Evolutionary conservation across 2,329 filamentous ascomycete genomes (phyloP).

Genomic region (Phoma herbarum): DNA sequence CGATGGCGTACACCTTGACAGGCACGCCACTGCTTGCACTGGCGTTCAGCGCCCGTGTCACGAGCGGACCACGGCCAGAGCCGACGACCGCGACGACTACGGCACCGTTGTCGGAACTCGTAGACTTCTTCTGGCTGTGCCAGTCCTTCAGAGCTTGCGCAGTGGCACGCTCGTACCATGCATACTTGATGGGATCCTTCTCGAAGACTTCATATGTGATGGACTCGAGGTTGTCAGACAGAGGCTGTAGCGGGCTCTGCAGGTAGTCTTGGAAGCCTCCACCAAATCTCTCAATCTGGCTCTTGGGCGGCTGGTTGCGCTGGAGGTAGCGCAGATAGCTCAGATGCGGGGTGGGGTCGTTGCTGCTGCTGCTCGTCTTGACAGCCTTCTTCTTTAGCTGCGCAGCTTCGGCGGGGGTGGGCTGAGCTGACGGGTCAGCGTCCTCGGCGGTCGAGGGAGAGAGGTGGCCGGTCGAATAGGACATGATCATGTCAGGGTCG

Average conservation of each 20-base stretch:
- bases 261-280: slow-evolving; percentile 90
- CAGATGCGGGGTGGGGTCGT: slow-evolving; percentile 70
- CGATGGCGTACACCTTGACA: slow-evolving; percentile 89
- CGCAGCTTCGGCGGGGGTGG: slow-evolving; percentile 74
- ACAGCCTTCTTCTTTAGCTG: slow-evolving; percentile 45
- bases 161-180: slow-evolving; percentile 90
- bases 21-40: slow-evolving; percentile 77
- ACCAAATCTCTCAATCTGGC: slow-evolving; percentile 71
- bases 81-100: slow-evolving; percentile 92
- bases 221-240: slow-evolving; percentile 95
- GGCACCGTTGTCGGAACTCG: slow-evolving; percentile 72
- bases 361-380: slow-evolving; percentile 59
- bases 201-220: slow-evolving; percentile 99
- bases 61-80: slow-evolving; percentile 89
- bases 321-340: slow-evolving; percentile 88
- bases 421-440: slow-evolving; percentile 53
- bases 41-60: slow-evolving; percentile 84
- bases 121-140: slow-evolving; percentile 74
- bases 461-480: slow-evolving; percentile 47
- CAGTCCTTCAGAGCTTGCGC: slow-evolving; percentile 83
- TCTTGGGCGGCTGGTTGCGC: slow-evolving; percentile 75
- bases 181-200: slow-evolving; percentile 97
- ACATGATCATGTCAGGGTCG: slow-evolving; percentile 50
- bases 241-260: slow-evolving; percentile 90
- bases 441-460: slow-evolving; percentile 56